Evolutionary conservation across 2,329 filamentous ascomycete genomes (phyloP), one percentile per base, ranked within the genome.

Genomic region (Samsoniella hepiali): DNA sequence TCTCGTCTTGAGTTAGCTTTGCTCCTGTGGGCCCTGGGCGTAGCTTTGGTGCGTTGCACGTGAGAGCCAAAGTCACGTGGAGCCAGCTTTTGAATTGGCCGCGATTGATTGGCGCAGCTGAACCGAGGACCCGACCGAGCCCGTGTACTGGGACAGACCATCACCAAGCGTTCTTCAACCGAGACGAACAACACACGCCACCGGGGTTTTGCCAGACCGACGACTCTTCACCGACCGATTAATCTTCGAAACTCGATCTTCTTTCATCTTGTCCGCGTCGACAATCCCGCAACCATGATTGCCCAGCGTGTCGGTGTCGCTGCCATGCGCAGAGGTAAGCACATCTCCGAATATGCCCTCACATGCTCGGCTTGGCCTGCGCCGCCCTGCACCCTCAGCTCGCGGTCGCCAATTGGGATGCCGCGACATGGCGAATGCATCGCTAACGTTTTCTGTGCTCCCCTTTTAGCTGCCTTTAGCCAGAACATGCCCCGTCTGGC

Each of bases 291-390:
- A 31, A 59, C 9, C 11, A 87, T 87, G 84, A 82, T 80, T 73
- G 79, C 82, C 72, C 82, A 84, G 71, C 77, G 84, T 77, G 79
- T 84, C 71, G 84, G 84, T 74, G 73, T 85, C 69, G 80, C 81
- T 77, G 84, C 84, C 74, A 75, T 86, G 74, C 83, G 83, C 75
- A 81, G 83, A 82, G 81, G 84, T 86, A 74, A 70, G 79, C 72
- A 62, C 9, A 9, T 31, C 42, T 27, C 27, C 27, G 40, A 32
- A 55, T 40, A 54, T 45, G 32, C 55, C 60, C 58, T 49, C 59
- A 58, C 40, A 50, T 44, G 59, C 31, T 57, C 54, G 61, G 62
- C 57, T 15, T 29, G 15, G 40, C 62, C 62, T 31, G 38, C 27
- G n/a, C 49, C 32, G 17, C 15, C 6, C 27, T 47, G 40, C 38